Evolutionary conservation across 768 basidiomycete species (phyloP).

Genomic region (Lepiota brunneoincarnata): DNA sequence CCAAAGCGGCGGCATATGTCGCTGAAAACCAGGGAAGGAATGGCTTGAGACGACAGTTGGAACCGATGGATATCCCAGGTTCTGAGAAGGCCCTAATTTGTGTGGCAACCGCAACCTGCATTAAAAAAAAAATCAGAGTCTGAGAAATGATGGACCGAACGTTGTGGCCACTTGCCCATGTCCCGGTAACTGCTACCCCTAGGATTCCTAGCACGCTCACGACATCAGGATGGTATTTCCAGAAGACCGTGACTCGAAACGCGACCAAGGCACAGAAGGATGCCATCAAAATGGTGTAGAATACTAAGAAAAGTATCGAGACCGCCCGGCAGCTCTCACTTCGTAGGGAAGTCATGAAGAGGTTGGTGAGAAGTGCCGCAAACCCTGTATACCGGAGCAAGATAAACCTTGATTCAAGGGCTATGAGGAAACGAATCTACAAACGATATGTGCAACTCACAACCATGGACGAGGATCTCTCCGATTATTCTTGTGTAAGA

Average conservation of each 20-base stretch:
- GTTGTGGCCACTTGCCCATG: slow-evolving; percentile 24
- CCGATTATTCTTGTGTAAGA: slow-evolving; percentile 20
- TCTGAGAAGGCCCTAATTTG: slow-evolving; percentile 24
- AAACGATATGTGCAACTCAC: slow-evolving; percentile 18
- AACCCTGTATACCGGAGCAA: slow-evolving; percentile 31
- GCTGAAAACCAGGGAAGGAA: slow-evolving; percentile 32
- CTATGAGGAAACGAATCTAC: neutral
- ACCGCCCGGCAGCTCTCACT: slow-evolving; percentile 27
- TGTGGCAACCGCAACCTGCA: slow-evolving; percentile 29
- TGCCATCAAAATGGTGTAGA: slow-evolving; percentile 25
- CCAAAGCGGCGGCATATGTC: slow-evolving; percentile 22
- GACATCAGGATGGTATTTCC: slow-evolving; percentile 21
- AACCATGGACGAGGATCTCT: slow-evolving; percentile 26
- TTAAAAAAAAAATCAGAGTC: neutral
- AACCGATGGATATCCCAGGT: slow-evolving; percentile 25
- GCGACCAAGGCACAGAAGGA: slow-evolving; percentile 31
- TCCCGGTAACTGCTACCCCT: slow-evolving; percentile 20
- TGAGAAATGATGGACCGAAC: neutral
- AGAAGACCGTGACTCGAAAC: slow-evolving; percentile 30
- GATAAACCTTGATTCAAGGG: slow-evolving; percentile 23
- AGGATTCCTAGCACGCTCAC: slow-evolving; percentile 22
- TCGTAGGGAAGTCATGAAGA: slow-evolving; percentile 26
- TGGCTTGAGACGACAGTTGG: slow-evolving; percentile 30
- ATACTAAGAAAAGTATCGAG: slow-evolving; percentile 26
- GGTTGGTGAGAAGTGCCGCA: slow-evolving; percentile 23